These are phyloP conservation scores for Stemphylium lycopersici DNA, from an alignment of 2,329 filamentous ascomycete species.

Conservation along the genomic window DNA sequence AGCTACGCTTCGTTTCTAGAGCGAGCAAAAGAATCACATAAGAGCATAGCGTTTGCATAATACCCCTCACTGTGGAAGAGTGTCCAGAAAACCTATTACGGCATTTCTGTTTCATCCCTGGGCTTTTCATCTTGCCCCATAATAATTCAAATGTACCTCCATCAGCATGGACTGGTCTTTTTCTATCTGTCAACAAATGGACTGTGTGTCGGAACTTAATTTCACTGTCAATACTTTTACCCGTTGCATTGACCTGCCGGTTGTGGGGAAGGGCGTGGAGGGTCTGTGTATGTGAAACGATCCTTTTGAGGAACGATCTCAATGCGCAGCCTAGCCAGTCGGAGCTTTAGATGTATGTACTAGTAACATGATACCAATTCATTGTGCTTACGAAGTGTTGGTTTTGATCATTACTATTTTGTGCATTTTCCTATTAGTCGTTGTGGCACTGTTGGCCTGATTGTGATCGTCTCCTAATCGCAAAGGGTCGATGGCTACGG, in stretches of 20 bases:
- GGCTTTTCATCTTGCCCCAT: conserved; percentile 9
- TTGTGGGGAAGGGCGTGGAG: not conserved
- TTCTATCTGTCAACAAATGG: conserved; percentile 12
- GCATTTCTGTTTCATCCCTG: conserved; percentile 22
- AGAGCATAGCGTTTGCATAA: conserved; percentile 27
- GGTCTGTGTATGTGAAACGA: not conserved
- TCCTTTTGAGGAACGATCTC: too few relatives aligned
- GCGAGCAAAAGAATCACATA: conserved; percentile 4
- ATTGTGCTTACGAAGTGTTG: too few relatives aligned
- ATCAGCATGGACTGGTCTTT: conserved; percentile 24
- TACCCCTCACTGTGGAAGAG: conserved; percentile 27
- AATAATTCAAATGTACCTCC: conserved; percentile 23
- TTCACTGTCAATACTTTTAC: conserved; percentile 34
- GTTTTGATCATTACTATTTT: too few relatives aligned
- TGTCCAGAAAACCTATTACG: conserved; percentile 11
- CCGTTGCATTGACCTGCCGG: conserved; percentile 26
- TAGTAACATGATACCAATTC: too few relatives aligned
- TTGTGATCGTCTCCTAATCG: too few relatives aligned
- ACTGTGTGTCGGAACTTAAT: conserved; percentile 23
- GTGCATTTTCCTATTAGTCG: too few relatives aligned
- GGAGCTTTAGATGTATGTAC: too few relatives aligned
- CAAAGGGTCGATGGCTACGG: too few relatives aligned
- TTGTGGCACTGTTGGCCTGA: too few relatives aligned
- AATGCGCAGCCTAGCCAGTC: too few relatives aligned
- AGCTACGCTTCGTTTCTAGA: conserved; percentile 38